Conservation (phyloP, 108 stramenopile genomes). For the Aurantiochytrium sp. region DNA sequence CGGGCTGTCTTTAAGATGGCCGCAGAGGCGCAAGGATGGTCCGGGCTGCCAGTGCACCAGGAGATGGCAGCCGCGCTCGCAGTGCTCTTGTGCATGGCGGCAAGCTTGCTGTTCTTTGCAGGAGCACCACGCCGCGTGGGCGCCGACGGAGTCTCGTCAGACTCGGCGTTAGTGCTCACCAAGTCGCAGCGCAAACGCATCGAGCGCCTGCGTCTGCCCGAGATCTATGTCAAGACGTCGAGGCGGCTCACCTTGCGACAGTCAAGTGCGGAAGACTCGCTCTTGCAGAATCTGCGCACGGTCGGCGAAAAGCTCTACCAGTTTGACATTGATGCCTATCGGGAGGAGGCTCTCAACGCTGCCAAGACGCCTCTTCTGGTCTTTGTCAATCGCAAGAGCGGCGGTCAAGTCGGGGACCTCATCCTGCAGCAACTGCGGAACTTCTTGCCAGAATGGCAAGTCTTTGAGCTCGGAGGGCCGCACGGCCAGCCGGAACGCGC, state of each 20-base stretch:
- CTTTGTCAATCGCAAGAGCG: conserved; percentile 75
- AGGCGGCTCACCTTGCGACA: background rate
- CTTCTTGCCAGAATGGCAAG: conserved; percentile 73
- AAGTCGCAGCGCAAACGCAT: background rate
- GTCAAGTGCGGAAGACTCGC: background rate
- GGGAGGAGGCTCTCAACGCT: background rate
- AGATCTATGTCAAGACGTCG: background rate
- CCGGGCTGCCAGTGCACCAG: background rate
- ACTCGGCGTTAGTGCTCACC: background rate
- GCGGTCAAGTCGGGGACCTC: conserved; percentile 69
- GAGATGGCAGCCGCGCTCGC: background rate
- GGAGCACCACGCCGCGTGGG: background rate
- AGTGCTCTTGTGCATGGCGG: background rate
- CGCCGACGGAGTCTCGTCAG: background rate
- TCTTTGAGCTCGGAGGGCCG: conserved; percentile 65
- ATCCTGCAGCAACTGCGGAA: conserved; percentile 67
- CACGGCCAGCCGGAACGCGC: conserved; percentile 66
- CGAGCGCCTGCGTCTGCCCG: background rate
- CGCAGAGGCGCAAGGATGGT: background rate
- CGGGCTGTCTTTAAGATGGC: too few relatives aligned
- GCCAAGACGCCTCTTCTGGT: conserved; percentile 66
- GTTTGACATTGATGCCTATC: background rate
- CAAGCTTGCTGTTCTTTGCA: background rate
- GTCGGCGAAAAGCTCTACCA: background rate
- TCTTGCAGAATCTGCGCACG: background rate